Conservation (phyloP, 768 basidiomycete species). For the Agrocybe pediades region DNA sequence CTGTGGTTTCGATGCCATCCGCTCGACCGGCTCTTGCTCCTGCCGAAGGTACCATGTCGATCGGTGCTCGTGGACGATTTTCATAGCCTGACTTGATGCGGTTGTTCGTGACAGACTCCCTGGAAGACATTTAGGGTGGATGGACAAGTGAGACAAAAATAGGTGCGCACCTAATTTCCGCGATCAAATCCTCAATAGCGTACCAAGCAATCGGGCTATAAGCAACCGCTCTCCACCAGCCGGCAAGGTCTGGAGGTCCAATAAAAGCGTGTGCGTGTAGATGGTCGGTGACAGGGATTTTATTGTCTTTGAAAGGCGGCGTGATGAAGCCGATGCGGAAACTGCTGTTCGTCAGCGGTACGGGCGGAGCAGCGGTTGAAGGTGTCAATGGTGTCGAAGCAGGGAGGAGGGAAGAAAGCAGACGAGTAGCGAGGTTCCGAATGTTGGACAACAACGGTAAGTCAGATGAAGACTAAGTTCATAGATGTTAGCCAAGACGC, state of each 20-base stretch:
- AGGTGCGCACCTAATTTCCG: constrained; percentile 66
- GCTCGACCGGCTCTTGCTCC: constrained; percentile 68
- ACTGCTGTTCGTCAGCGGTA: constrained; percentile 32
- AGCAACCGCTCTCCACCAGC: constrained; percentile 73
- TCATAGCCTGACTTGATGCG: constrained; percentile 78
- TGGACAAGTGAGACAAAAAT: neutral
- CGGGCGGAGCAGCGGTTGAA: constrained; percentile 31
- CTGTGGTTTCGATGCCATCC: constrained; percentile 64
- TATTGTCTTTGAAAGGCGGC: constrained; percentile 74
- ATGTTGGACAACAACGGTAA: constrained; percentile 69
- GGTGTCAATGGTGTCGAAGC: constrained; percentile 37
- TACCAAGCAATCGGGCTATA: constrained; percentile 77
- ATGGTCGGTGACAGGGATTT: constrained; percentile 80
- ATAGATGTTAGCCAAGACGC: neutral
- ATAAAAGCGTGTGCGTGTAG: constrained; percentile 79
- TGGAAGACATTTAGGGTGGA: constrained; percentile 29
- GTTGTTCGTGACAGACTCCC: constrained; percentile 82
- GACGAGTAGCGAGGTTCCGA: constrained; percentile 55
- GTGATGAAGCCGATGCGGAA: constrained; percentile 80
- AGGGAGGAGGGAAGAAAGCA: constrained; percentile 51
- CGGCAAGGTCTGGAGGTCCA: constrained; percentile 60
- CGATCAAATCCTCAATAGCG: constrained; percentile 74
- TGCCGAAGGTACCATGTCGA: constrained; percentile 72
- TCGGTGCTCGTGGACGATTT: constrained; percentile 60
- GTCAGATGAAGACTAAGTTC: constrained; percentile 69